phyloP scores from a whole-genome alignment of 768 basidiomycete species.

The Boletales sp. region DNA sequence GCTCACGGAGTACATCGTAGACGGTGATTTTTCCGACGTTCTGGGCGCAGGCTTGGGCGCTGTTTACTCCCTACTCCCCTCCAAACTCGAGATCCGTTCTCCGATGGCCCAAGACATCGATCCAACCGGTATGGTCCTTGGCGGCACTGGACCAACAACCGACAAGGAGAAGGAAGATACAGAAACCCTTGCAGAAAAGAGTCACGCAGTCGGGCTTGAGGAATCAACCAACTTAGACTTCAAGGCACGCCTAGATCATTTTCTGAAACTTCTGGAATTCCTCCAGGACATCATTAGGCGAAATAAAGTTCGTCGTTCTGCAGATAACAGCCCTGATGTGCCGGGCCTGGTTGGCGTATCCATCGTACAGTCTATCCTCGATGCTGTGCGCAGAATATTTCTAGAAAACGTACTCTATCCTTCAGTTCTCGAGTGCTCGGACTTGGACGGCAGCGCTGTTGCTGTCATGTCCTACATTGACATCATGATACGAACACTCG shows the following conservation, averaged over 20 bases:
- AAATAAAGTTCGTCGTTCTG: slow-evolving; percentile 43
- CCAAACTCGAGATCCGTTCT: slow-evolving; percentile 72
- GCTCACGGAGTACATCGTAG: slow-evolving; percentile 88
- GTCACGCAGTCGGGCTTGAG: slow-evolving; percentile 65
- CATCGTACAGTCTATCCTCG: slow-evolving; percentile 79
- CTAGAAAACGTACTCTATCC: slow-evolving; percentile 92
- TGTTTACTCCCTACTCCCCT: slow-evolving; percentile 86
- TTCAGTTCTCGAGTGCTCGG: slow-evolving; percentile 89
- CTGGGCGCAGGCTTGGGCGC: slow-evolving; percentile 90
- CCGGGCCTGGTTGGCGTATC: slow-evolving; percentile 71
- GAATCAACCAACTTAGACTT: slow-evolving; percentile 74
- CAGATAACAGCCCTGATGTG: slow-evolving; percentile 43
- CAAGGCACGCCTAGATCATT: slow-evolving; percentile 77
- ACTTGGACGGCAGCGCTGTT: slow-evolving; percentile 89
- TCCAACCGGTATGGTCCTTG: slow-evolving; percentile 66
- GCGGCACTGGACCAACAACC: slow-evolving; percentile 51
- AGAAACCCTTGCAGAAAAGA: slow-evolving; percentile 47
- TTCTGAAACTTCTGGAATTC: slow-evolving; percentile 88
- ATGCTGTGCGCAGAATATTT: slow-evolving; percentile 81
- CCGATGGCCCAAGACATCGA: slow-evolving; percentile 37
- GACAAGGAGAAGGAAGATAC: slow-evolving; percentile 58
- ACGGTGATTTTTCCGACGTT: slow-evolving; percentile 98
- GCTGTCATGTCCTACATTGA: slow-evolving; percentile 96
- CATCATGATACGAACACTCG: slow-evolving; percentile 75
- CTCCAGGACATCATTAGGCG: slow-evolving; percentile 83